Conservation (phyloP, 768 basidiomycete species). For the Boletus rubropictus region DNA sequence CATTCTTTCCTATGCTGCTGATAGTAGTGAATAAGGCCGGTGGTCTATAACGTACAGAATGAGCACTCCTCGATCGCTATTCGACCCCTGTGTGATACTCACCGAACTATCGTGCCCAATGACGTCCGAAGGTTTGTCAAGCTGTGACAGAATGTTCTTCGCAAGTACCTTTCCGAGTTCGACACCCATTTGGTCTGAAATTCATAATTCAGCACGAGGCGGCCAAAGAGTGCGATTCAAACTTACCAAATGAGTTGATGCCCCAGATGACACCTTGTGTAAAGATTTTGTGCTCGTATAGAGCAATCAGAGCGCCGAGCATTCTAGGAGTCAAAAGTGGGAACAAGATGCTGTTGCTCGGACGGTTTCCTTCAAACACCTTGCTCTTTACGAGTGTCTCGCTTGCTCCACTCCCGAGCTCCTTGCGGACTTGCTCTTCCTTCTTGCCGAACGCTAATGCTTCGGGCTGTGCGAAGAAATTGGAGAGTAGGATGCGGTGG, state of each 20-base stretch:
- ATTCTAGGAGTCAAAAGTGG: constrained; percentile 85
- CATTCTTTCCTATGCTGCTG: constrained; percentile 81
- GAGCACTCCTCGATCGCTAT: background rate
- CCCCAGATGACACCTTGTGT: constrained; percentile 97
- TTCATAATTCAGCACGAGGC: background rate
- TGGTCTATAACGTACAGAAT: constrained; percentile 51
- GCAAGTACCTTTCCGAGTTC: constrained; percentile 97
- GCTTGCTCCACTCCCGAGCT: constrained; percentile 63
- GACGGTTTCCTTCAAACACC: constrained; percentile 96
- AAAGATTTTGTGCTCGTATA: constrained; percentile 99
- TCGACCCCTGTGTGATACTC: constrained; percentile 9
- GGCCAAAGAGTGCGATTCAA: background rate
- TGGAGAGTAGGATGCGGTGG: constrained; percentile 94
- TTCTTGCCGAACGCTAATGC: constrained; percentile 97
- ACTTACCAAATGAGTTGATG: constrained; percentile 92
- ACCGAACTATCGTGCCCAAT: constrained; percentile 85
- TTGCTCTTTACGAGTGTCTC: constrained; percentile 92
- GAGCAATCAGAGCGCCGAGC: constrained; percentile 80
- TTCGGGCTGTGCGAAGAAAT: constrained; percentile 98
- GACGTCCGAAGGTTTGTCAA: constrained; percentile 73
- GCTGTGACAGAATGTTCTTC: constrained; percentile 89
- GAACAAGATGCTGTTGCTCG: constrained; percentile 96
- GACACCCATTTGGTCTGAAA: constrained; percentile 95
- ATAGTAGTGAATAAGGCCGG: constrained; percentile 95
- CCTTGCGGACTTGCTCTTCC: constrained; percentile 75